Base-by-base conservation (phyloP, 179 eudicot genomes). In the Spinacia oleracea region DNA sequence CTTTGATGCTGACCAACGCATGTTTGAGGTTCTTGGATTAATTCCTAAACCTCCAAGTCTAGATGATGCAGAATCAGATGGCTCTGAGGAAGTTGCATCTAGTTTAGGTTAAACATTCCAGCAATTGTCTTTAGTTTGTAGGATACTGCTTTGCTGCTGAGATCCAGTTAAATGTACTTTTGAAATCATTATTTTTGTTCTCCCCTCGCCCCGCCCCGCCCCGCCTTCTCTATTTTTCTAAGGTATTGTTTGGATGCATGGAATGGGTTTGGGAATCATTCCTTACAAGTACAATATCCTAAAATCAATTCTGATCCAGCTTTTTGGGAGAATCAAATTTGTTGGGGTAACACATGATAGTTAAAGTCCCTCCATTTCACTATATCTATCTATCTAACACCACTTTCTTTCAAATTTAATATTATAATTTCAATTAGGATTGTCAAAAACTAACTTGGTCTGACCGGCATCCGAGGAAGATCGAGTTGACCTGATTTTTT, bases 21-120 rank as follows among this genome's bases (percentile, higher is more conserved):
- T 94, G 99, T 96, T 96, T 88, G 89, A 90, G 80, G 78, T 90
- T 76, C 96, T 96, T 63, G 99, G 99, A 67, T 89, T 96, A 1
- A 78, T 83, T 62, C 99, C 98, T 9, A 96, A 92, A 84, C 91
- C 98, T 65, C 93, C 99, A 1, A 85, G 79, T 25, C 83, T 96
- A 46, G 86, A 89, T 7, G 87, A 87, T 42, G 77, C 82, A 16
- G 91, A 89, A 63, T 75, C 83, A 40, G 91, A 88, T 53, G 77
- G 71, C 60, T 53, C 76, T 43, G 79, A 82, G 43, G 80, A 81
- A 75, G 89, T 85, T 42, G 91, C 83, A 42, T 89, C 92, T 14
- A 82, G 86, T 83, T 89, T 84, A 45, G 90, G 84, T 69, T 89
- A 85, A 84, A 84, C 55, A 75, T 9, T 64, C 56, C 58, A 38